Evolutionary conservation across 805 yeast species (phyloP).

Genomic region (Wickerhamomyces mucosus): DNA sequence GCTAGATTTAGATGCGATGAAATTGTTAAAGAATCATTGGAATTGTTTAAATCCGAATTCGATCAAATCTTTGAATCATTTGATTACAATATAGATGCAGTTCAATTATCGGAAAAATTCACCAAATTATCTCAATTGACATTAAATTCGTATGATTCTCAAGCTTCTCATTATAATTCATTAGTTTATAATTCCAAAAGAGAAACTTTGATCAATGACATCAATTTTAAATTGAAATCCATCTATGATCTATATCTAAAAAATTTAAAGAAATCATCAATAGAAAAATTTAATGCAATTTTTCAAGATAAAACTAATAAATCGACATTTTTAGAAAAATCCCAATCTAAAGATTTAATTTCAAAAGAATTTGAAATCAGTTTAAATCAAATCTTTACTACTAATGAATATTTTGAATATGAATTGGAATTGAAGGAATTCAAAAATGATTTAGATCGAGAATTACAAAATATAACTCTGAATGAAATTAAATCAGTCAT

Average conservation of each 20-base stretch:
- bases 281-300: slow-evolving; percentile 21
- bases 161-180: slow-evolving; percentile 68
- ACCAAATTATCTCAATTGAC: slow-evolving; percentile 34
- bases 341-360: slow-evolving; percentile 22
- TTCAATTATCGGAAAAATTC: slow-evolving; percentile 33
- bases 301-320: slow-evolving; percentile 22
- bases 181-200: slow-evolving; percentile 62
- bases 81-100: slow-evolving; percentile 12
- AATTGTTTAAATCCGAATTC: slow-evolving; percentile 14
- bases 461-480: slow-evolving; percentile 14
- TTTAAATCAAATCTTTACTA: slow-evolving; percentile 10
- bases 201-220: slow-evolving; percentile 32
- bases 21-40: slow-evolving; percentile 38
- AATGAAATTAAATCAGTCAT: slow-evolving; percentile 25
- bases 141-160: slow-evolving; percentile 47
- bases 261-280: slow-evolving; percentile 25
- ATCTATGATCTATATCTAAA: slow-evolving; percentile 34
- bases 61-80: slow-evolving; percentile 4
- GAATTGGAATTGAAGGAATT: slow-evolving; percentile 26
- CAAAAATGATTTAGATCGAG: slow-evolving; percentile 17
- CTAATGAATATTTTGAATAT: slow-evolving; percentile 18
- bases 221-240: slow-evolving; percentile 37
- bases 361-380: slow-evolving; percentile 10
- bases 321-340: slow-evolving; percentile 23
- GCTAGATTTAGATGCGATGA: slow-evolving; percentile 95